Conservation (phyloP, 495 filamentous ascomycete species). For the Penicillium turbatum region DNA sequence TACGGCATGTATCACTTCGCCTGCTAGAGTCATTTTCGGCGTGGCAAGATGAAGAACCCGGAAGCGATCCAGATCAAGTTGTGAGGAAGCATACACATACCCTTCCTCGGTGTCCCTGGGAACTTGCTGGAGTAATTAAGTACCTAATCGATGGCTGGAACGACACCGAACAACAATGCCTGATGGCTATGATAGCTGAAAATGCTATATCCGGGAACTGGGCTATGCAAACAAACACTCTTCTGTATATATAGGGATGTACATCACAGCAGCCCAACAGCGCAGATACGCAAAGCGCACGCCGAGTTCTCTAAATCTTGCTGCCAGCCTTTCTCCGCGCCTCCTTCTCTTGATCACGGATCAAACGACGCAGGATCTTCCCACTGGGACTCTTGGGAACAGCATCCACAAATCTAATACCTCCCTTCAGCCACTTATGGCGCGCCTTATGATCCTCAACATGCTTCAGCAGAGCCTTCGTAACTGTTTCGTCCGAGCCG, state of each 20-base stretch:
- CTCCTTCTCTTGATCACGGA: conserved; percentile 78
- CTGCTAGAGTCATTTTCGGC: not conserved
- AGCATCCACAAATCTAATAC: conserved; percentile 67
- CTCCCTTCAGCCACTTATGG: conserved; percentile 88
- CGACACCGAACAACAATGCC: too few relatives aligned
- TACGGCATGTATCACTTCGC: not conserved
- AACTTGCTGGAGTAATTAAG: too few relatives aligned
- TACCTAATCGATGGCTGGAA: too few relatives aligned
- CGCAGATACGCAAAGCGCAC: not conserved
- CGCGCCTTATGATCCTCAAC: conserved; percentile 79
- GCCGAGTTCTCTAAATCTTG: conserved; percentile 39
- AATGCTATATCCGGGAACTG: too few relatives aligned
- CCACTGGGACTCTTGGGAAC: conserved; percentile 90
- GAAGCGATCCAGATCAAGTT: not conserved
- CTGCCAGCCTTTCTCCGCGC: conserved; percentile 57
- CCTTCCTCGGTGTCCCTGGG: too few relatives aligned
- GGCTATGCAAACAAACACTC: too few relatives aligned
- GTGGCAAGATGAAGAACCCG: not conserved
- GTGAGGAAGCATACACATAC: too few relatives aligned
- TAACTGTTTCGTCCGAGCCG: conserved; percentile 54
- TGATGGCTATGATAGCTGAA: too few relatives aligned
- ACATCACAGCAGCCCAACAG: too few relatives aligned
- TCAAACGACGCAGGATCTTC: conserved; percentile 79
- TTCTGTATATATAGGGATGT: too few relatives aligned
- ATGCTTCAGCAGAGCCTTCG: conserved; percentile 65